A percentile compares a stretch with the other conserved stretches of the same genome.
Conservation (phyloP, 331 rosid genomes). For the Ulmus americana region DNA sequence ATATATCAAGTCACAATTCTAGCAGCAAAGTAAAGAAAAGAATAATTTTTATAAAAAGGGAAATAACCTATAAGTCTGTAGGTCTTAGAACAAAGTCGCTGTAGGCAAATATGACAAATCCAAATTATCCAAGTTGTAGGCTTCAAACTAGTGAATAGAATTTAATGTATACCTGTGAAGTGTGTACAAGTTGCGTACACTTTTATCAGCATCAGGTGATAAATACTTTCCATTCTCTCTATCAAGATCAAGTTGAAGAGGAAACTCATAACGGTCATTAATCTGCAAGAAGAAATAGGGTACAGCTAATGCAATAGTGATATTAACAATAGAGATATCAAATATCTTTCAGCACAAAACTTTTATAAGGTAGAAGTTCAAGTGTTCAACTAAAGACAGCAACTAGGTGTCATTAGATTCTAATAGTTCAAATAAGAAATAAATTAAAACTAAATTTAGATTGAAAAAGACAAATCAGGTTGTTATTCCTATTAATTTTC, state of each 20-base stretch:
- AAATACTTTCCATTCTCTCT: constrained; percentile 70
- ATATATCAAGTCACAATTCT: not conserved
- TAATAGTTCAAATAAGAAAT: too few relatives aligned
- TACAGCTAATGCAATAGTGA: not conserved
- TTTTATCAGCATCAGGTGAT: constrained; percentile 75
- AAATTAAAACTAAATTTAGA: too few relatives aligned
- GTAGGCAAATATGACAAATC: not conserved
- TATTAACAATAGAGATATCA: constrained; percentile 6
- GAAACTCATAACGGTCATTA: constrained; percentile 86
- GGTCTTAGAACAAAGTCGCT: not conserved
- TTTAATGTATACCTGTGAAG: constrained; percentile 55
- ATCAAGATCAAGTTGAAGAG: constrained; percentile 85
- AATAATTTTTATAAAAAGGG: too few relatives aligned
- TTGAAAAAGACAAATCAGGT: too few relatives aligned
- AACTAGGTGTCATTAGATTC: too few relatives aligned
- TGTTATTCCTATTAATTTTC: too few relatives aligned
- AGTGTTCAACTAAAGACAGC: too few relatives aligned
- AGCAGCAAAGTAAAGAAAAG: not conserved
- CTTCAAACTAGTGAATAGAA: not conserved
- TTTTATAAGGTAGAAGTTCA: too few relatives aligned
- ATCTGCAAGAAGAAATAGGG: constrained; percentile 38
- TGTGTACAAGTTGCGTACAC: constrained; percentile 75
- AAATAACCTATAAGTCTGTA: not conserved
- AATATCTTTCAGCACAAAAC: too few relatives aligned
- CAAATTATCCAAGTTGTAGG: not conserved